These are phyloP conservation scores for Candida glucosophila DNA, from an alignment of 1,139 yeast genomes.

Conservation along the genomic window DNA sequence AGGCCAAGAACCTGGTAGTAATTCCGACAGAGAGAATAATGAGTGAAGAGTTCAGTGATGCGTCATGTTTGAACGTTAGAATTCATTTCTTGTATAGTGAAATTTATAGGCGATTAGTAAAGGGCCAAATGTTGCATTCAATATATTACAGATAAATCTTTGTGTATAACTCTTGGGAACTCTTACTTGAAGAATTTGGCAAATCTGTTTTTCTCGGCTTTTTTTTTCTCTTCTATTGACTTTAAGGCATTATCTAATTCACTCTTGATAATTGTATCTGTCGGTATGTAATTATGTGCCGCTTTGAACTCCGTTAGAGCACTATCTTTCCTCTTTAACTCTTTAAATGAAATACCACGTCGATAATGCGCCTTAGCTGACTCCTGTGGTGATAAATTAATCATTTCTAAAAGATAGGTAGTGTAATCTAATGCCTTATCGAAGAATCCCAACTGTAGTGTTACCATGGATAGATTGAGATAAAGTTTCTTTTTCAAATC, in stretches of 20 bases:
- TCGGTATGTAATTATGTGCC: constrained; percentile 39
- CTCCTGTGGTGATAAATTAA: constrained; percentile 27
- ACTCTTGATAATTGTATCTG: constrained; percentile 38
- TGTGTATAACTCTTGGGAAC: too few species aligned
- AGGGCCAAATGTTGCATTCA: too few species aligned
- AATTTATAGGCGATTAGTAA: too few species aligned
- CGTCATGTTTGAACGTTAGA: too few species aligned
- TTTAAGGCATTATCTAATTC: constrained; percentile 30
- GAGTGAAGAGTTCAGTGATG: too few species aligned
- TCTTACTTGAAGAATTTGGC: too few species aligned
- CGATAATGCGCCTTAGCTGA: constrained; percentile 57
- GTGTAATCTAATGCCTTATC: constrained; percentile 43
- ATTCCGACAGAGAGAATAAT: too few species aligned
- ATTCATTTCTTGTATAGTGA: too few species aligned
- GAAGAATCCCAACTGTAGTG: constrained; percentile 39
- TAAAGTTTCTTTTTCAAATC: constrained; percentile 54
- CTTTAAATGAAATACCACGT: constrained; percentile 42
- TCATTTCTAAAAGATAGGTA: constrained; percentile 46
- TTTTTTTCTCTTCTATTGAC: constrained; percentile 43
- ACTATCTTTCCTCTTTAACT: constrained; percentile 36
- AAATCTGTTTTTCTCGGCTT: constrained; percentile 48
- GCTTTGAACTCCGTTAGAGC: constrained; percentile 38
- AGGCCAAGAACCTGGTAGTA: too few species aligned
- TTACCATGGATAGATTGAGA: constrained; percentile 49
- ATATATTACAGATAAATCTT: too few species aligned